phyloP scores from a whole-genome alignment of 192 early-diverging fungal species.

The Linnemannia schmuckeri region DNA sequence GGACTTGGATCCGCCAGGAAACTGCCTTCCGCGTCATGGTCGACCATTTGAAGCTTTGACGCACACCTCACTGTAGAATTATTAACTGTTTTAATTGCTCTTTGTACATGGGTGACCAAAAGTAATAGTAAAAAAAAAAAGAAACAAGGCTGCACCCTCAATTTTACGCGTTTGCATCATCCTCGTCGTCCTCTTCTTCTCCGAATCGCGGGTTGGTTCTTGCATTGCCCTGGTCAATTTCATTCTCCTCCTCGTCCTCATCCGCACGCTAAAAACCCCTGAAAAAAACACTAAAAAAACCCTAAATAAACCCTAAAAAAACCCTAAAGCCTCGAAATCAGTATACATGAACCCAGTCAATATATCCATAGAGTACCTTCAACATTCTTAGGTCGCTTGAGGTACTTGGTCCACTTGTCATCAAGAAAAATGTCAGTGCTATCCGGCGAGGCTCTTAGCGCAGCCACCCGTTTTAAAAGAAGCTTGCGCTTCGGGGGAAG shows the following conservation, averaged over 20 bases:
- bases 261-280: too few species aligned
- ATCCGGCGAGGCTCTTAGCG: too few species aligned
- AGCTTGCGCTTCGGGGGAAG: too few species aligned
- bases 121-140: background rate
- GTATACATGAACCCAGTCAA: too few species aligned
- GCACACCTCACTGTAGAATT: constrained; percentile 30
- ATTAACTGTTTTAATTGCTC: constrained; percentile 20
- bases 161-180: constrained; percentile 10
- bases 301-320: too few species aligned
- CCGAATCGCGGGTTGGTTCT: constrained; percentile 6
- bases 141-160: background rate
- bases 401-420: constrained; percentile 28
- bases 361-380: too few species aligned
- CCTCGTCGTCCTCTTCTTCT: constrained; percentile 10
- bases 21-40: constrained; percentile 42
- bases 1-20: constrained; percentile 55
- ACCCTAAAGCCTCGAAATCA: too few species aligned
- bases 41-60: constrained; percentile 42
- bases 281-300: too few species aligned
- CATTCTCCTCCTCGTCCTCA: background rate
- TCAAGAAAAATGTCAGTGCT: too few species aligned
- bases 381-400: constrained; percentile 14
- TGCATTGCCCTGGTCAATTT: constrained; percentile 17
- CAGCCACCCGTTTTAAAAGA: too few species aligned
- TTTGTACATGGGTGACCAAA: background rate